Percentiles rank a stretch among this genome's conserved stretches.
Conservation (phyloP, 148 eudicot genomes). For the Vaccinium corymbosum region DNA sequence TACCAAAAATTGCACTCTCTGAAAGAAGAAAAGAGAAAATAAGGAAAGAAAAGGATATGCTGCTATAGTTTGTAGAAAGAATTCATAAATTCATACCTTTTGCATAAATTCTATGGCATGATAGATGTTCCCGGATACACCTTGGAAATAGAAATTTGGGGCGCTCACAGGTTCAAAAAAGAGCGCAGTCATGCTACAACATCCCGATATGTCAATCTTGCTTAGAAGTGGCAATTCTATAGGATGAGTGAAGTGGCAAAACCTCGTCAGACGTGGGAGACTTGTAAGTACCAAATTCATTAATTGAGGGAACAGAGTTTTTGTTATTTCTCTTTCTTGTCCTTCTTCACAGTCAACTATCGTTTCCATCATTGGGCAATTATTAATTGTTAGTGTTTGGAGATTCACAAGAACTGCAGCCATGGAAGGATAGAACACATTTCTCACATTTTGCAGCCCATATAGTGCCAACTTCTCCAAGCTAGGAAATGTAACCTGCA, state of each 20-base stretch:
- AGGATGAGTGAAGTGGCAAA: conserved; percentile 2
- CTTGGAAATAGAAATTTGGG: neutral
- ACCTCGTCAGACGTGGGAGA: neutral
- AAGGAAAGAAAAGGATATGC: too few relatives aligned
- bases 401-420: conserved; percentile 2
- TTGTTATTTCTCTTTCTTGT: neutral
- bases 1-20: too few relatives aligned
- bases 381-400: neutral
- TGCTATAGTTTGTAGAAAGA: too few relatives aligned
- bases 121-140: too few relatives aligned
- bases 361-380: neutral
- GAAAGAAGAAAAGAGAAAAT: too few relatives aligned
- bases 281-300: neutral
- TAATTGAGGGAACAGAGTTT: conserved; percentile 8
- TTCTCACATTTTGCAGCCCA: too few relatives aligned
- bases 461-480: too few relatives aligned
- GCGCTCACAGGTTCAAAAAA: neutral
- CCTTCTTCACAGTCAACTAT: too few relatives aligned
- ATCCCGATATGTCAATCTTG: neutral
- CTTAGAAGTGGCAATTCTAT: neutral
- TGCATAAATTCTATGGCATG: too few relatives aligned
- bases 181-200: neutral
- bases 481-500: too few relatives aligned
- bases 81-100: too few relatives aligned
- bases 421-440: too few relatives aligned